These are phyloP conservation scores for Colletotrichum zoysiae DNA, from an alignment of 2,329 filamentous ascomycete genomes.

Conservation along the genomic window DNA sequence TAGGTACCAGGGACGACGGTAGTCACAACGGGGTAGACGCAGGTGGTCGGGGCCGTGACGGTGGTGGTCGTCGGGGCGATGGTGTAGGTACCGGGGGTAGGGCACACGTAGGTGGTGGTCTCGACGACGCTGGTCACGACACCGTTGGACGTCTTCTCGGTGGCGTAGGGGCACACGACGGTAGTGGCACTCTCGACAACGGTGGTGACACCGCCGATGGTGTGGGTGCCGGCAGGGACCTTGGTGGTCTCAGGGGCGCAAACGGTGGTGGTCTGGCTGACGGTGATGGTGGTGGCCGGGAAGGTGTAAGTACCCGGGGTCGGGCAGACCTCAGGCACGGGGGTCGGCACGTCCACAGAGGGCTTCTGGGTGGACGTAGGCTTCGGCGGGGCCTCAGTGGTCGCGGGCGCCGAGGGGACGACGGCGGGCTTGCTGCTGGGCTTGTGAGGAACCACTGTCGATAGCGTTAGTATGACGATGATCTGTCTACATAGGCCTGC, in stretches of 20 bases:
- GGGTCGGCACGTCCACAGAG: slow-evolving; percentile 64
- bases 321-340: slow-evolving; percentile 66
- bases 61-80: slow-evolving; percentile 77
- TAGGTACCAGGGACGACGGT: slow-evolving; percentile 78
- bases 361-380: slow-evolving; percentile 56
- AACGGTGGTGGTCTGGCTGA: slow-evolving; percentile 76
- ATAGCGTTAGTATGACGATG: slow-evolving; percentile 16
- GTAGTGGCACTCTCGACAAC: slow-evolving; percentile 75
- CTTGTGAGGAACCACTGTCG: slow-evolving; percentile 54
- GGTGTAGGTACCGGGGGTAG: slow-evolving; percentile 80
- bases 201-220: slow-evolving; percentile 79
- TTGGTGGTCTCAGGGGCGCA: slow-evolving; percentile 72
- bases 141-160: slow-evolving; percentile 68
- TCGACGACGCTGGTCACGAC: slow-evolving; percentile 76
- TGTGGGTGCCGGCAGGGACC: slow-evolving; percentile 74
- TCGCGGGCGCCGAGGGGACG: slow-evolving; percentile 47
- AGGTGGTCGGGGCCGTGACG: slow-evolving; percentile 62
- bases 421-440: slow-evolving; percentile 45
- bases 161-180: slow-evolving; percentile 77
- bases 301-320: slow-evolving; percentile 82
- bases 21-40: slow-evolving; percentile 75
- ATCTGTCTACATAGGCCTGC: background rate
- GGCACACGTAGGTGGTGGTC: slow-evolving; percentile 80
- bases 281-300: slow-evolving; percentile 77
- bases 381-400: slow-evolving; percentile 43